Base-by-base conservation (phyloP, 2,329 filamentous ascomycete genomes). In the Dryadomyces quercus-mongolicae region DNA sequence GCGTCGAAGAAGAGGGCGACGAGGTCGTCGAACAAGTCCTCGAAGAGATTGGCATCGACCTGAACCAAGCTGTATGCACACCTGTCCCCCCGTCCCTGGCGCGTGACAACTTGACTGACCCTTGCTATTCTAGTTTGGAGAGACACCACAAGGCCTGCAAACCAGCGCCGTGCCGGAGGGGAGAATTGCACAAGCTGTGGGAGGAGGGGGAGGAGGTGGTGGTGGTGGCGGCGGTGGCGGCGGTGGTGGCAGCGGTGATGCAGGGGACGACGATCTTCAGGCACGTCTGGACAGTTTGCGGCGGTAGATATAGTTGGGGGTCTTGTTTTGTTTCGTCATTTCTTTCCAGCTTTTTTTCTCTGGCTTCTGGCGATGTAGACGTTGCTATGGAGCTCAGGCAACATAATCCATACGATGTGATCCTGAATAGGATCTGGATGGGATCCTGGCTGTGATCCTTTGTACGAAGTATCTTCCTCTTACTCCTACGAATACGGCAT, bases 1-100 rank as follows among this genome's bases (percentile, higher is more conserved):
- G 81, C 16, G 83, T 95, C 57, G 93, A 98, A 65, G 93, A 95
- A 63, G 93, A 97, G 68, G 88, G 91, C 38, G 93, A 98, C 62
- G 93, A 98, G 67, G 88, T 97, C 13, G 90, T 98, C 38, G 94
- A 95, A 63, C 90, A 96, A 70, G 88, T 98, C 5, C 70, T 98
- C 63, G 93, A 97, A 66, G 93, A 97, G 71, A 95, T 98, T 67
- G 93, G 93, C 53, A 84, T 98, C 34, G 92, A 98, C 65, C 77
- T 97, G 56, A 90, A 86, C 62, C 87, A 93, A 71, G 78, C 88
- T 62, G 92, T 97, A 77, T 71, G 54, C 59, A 44, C 49, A 42
- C 58, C 62, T 21, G 20, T 49, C 12, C 21, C 12, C 12, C 12
- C 25, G 21, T 8, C 42, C 13, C 18, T 18, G 15, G 10, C 18